Evolutionary conservation across 2,329 filamentous ascomycete species (phyloP).

Genomic region (Botrytis deweyae): DNA sequence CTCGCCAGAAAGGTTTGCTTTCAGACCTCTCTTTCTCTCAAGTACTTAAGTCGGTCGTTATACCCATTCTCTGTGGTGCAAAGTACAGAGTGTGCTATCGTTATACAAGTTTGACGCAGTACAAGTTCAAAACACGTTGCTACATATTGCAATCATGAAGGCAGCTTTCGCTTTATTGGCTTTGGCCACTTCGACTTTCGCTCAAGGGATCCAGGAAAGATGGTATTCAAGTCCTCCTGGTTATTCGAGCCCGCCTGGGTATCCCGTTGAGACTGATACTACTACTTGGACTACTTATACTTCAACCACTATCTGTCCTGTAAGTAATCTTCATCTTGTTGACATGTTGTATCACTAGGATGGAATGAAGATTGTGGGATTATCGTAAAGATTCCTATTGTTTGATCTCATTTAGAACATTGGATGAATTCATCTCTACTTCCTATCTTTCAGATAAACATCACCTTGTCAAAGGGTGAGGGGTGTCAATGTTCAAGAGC

Average conservation of each 20-base stretch:
- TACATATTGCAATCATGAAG: slow-evolving; percentile 17
- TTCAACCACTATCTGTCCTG: slow-evolving; percentile 21
- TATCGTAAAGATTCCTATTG: not conserved
- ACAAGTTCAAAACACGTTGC: not conserved
- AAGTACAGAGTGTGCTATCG: slow-evolving; percentile 13
- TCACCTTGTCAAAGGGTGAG: not conserved
- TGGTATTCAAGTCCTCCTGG: slow-evolving; percentile 18
- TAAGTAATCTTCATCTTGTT: not conserved
- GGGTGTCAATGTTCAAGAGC: not conserved
- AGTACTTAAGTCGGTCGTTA: slow-evolving; percentile 19
- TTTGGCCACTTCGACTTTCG: slow-evolving; percentile 20
- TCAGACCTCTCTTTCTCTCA: not conserved
- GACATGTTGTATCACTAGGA: not conserved
- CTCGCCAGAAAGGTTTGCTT: slow-evolving; percentile 5
- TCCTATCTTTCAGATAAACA: not conserved
- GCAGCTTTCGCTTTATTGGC: slow-evolving; percentile 17
- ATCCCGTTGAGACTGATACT: slow-evolving; percentile 14
- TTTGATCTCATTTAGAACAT: not conserved
- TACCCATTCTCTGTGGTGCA: slow-evolving; percentile 14
- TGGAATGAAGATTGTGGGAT: not conserved
- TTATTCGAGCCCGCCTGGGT: slow-evolving; percentile 4
- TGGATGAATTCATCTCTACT: not conserved
- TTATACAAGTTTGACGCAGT: slow-evolving; percentile 7
- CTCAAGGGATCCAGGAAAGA: slow-evolving; percentile 19
- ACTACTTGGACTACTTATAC: slow-evolving; percentile 17